These are phyloP conservation scores for Trichoderma polysporum DNA, from an alignment of 2,329 filamentous ascomycete species.

Conservation along the genomic window DNA sequence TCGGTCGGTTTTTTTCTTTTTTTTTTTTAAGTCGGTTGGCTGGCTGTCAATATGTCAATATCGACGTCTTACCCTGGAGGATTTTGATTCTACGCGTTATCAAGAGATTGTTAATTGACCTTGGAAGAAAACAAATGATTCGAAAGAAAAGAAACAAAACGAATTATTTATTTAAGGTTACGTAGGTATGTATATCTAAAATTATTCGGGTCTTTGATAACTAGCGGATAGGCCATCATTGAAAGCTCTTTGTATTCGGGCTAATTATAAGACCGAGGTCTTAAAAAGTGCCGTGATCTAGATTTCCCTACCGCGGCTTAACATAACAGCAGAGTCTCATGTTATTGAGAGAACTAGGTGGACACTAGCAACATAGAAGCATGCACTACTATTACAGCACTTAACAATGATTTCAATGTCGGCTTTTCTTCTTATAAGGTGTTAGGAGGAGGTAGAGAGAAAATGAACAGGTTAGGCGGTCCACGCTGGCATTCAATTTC, in stretches of 20 bases:
- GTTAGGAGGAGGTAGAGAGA: not conserved
- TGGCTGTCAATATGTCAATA: too few species aligned
- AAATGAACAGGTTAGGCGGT: not conserved
- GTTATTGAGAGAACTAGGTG: too few species aligned
- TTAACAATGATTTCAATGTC: not conserved
- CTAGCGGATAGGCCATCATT: not conserved
- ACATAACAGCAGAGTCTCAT: not conserved
- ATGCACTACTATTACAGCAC: not conserved
- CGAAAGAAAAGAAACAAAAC: not conserved
- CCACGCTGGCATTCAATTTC: not conserved
- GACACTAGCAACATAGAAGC: not conserved
- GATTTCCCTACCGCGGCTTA: not conserved
- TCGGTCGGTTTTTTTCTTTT: not conserved
- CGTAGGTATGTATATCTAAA: not conserved
- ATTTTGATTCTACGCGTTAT: not conserved
- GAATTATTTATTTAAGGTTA: not conserved
- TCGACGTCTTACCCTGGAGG: not conserved
- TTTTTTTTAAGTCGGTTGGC: not conserved
- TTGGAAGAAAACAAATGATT: not conserved
- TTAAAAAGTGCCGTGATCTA: not conserved
- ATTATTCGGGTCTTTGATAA: not conserved
- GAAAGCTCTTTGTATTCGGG: not conserved
- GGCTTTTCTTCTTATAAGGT: not conserved
- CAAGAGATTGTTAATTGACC: not conserved
- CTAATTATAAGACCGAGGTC: constrained; percentile 9